Percentiles rank a stretch among this genome's conserved stretches.
These are phyloP conservation scores for Fusarium succisae DNA, from an alignment of 2,329 filamentous ascomycete species.

Conservation along the genomic window DNA sequence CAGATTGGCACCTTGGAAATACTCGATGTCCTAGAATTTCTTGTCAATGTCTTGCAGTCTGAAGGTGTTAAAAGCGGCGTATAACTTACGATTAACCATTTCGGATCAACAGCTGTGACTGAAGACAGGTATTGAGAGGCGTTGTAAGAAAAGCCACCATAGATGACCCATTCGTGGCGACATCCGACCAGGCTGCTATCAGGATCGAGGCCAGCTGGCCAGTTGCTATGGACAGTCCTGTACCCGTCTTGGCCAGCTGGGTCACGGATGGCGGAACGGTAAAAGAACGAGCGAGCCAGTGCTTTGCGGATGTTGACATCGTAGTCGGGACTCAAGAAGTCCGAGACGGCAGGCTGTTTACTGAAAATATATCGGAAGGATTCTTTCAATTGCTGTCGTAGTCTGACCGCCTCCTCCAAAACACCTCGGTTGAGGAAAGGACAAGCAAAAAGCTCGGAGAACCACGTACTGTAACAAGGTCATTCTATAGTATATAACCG, in stretches of 20 bases:
- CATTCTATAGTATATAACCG: no score
- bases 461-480: no score
- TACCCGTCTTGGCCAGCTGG: not conserved
- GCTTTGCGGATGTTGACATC: not conserved
- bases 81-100: not conserved
- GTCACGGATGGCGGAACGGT: not conserved
- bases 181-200: not conserved
- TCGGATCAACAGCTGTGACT: not conserved
- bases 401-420: not conserved
- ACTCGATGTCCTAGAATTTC: not conserved
- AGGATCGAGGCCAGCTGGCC: not conserved
- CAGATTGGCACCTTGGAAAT: not conserved
- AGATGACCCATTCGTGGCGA: not conserved
- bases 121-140: not conserved
- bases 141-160: not conserved
- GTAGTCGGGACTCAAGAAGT: not conserved
- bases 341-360: not conserved
- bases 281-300: not conserved
- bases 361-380: not conserved
- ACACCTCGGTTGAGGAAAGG: not conserved
- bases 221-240: not conserved
- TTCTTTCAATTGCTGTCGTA: not conserved
- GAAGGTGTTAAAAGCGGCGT: not conserved
- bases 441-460: no score
- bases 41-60: not conserved